Evolutionary conservation across 2,329 filamentous ascomycete species (phyloP).

Genomic region (Exophiala bonariae): DNA sequence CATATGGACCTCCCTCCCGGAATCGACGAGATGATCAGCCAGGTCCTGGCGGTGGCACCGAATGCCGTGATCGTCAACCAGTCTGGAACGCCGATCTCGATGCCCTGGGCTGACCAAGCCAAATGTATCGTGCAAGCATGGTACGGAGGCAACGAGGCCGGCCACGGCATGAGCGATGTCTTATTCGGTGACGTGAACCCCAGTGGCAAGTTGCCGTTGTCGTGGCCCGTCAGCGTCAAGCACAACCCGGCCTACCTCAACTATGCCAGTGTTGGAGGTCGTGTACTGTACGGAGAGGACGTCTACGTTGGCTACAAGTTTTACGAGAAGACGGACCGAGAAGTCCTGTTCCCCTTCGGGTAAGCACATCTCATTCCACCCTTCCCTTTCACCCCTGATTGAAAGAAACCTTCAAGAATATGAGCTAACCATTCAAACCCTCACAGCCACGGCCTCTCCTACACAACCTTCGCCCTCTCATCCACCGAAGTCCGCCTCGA

Average conservation of each 20-base stretch:
- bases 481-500: background rate
- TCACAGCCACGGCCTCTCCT: background rate
- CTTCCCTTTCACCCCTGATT: too few species aligned
- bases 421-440: background rate
- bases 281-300: conserved; percentile 75
- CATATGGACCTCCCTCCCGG: conserved; percentile 55
- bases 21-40: conserved; percentile 57
- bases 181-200: conserved; percentile 73
- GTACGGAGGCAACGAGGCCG: conserved; percentile 82
- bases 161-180: conserved; percentile 75
- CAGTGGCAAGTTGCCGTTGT: conserved; percentile 70
- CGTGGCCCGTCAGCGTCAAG: conserved; percentile 65
- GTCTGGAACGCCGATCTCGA: conserved; percentile 66
- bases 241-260: conserved; percentile 76
- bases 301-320: conserved; percentile 78
- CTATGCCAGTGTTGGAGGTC: conserved; percentile 59
- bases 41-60: conserved; percentile 64
- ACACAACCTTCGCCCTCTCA: background rate
- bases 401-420: too few species aligned
- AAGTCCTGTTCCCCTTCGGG: conserved; percentile 72
- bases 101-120: conserved; percentile 45
- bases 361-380: conserved; percentile 38
- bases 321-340: conserved; percentile 67
- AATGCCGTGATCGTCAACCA: conserved; percentile 73
- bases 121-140: conserved; percentile 70